Conservation (phyloP, 2,329 filamentous ascomycete species). For the Venturia carpophila region DNA sequence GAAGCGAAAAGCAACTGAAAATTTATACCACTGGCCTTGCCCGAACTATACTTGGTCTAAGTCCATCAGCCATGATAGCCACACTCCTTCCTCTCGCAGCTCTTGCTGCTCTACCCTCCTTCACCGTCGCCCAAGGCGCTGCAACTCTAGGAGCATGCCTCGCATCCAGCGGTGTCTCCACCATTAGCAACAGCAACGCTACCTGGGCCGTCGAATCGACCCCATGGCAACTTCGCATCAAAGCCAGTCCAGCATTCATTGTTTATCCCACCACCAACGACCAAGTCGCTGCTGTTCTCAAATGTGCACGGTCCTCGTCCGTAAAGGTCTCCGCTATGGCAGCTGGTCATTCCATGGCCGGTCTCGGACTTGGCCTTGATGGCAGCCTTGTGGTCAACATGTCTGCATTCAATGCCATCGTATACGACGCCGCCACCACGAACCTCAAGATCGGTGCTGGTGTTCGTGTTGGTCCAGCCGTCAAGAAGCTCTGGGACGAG, state of each 20-base stretch:
- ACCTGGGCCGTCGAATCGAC: not conserved
- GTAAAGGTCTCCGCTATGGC: slow-evolving; percentile 49
- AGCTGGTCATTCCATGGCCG: slow-evolving; percentile 57
- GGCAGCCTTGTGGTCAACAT: slow-evolving; percentile 43
- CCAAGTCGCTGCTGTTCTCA: not conserved
- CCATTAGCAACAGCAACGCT: not conserved
- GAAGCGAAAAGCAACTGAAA: not conserved
- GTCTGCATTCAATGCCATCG: slow-evolving; percentile 38
- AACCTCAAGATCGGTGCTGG: slow-evolving; percentile 43
- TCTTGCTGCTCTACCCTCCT: not conserved
- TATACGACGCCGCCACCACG: slow-evolving; percentile 34
- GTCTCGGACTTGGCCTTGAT: slow-evolving; percentile 43
- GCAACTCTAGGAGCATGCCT: not conserved
- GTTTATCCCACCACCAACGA: not conserved
- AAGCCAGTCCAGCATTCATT: not conserved
- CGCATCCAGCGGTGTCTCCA: not conserved
- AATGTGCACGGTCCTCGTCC: not conserved
- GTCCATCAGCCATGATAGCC: not conserved
- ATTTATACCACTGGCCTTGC: not conserved
- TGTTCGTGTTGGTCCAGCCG: slow-evolving; percentile 38
- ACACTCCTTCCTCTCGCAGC: not conserved
- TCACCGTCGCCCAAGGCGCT: not conserved
- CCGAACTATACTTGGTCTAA: too few species aligned
- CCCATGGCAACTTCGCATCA: not conserved
- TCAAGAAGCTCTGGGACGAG: slow-evolving; percentile 27